These are phyloP conservation scores for Exophiala mesophila DNA, from an alignment of 2,329 filamentous ascomycete species.

Conservation along the genomic window DNA sequence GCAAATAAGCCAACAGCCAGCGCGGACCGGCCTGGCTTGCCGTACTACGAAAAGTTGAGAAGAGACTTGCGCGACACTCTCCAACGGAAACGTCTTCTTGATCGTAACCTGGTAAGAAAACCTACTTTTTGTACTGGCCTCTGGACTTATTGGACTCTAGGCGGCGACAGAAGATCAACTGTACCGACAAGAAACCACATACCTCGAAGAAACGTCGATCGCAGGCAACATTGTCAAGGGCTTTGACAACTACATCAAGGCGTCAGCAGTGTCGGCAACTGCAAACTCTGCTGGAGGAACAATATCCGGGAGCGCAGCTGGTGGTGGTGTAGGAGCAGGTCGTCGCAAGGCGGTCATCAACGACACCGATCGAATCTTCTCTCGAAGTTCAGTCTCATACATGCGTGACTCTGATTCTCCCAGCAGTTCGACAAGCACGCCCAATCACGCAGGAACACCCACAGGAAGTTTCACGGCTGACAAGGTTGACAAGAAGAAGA, in stretches of 20 bases:
- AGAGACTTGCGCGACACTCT: constrained; percentile 63
- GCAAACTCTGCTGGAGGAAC: constrained; percentile 49
- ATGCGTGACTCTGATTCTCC: constrained; percentile 31
- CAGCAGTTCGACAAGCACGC: constrained; percentile 41
- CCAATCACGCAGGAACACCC: constrained; percentile 43
- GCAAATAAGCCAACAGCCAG: constrained; percentile 20
- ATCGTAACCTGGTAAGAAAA: constrained; percentile 53
- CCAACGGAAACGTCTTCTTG: constrained; percentile 59
- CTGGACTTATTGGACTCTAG: constrained; percentile 41
- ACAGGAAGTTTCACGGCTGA: constrained; percentile 35
- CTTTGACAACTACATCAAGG: constrained; percentile 98
- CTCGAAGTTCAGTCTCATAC: constrained; percentile 45
- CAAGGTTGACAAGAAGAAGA: constrained; percentile 41
- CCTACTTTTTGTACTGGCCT: too few relatives aligned
- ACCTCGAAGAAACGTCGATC: constrained; percentile 80
- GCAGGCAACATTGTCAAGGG: constrained; percentile 94
- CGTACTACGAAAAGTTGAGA: constrained; percentile 70
- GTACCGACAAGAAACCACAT: constrained; percentile 73
- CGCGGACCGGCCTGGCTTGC: constrained; percentile 41
- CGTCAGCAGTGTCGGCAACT: constrained; percentile 49
- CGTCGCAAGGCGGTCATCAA: constrained; percentile 42
- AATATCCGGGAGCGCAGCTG: constrained; percentile 29
- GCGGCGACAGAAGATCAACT: constrained; percentile 72
- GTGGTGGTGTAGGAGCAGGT: constrained; percentile 29
- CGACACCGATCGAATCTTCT: constrained; percentile 46